Evolutionary conservation across 2,329 filamentous ascomycete species (phyloP).

Genomic region (Aspergillus sp.): DNA sequence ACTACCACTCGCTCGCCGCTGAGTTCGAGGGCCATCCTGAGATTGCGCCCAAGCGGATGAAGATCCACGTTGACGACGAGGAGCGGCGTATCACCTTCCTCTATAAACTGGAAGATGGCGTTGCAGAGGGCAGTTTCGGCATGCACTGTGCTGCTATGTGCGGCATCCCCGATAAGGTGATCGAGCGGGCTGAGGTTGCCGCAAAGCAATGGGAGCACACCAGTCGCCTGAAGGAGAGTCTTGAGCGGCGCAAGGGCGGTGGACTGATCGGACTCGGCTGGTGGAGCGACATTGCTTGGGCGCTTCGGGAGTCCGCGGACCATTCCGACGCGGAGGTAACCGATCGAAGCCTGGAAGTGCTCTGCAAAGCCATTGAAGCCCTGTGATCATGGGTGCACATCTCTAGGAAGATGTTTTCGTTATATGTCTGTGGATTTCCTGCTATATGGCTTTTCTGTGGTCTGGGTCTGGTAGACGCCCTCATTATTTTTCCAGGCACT

Average conservation of each 20-base stretch:
- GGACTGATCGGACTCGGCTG: constrained; percentile 82
- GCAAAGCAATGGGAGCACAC: constrained; percentile 95
- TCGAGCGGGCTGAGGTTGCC: constrained; percentile 82
- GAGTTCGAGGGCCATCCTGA: constrained; percentile 91
- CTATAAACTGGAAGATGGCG: constrained; percentile 89
- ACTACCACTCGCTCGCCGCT: constrained; percentile 90
- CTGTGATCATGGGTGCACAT: constrained; percentile 36
- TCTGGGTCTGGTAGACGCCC: not conserved
- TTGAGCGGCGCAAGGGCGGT: constrained; percentile 75
- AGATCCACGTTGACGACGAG: constrained; percentile 85
- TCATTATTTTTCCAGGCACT: not conserved
- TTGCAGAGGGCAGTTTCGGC: constrained; percentile 94
- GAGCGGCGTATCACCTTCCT: constrained; percentile 90
- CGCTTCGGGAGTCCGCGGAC: constrained; percentile 58
- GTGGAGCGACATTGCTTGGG: constrained; percentile 80
- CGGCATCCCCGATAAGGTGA: constrained; percentile 78
- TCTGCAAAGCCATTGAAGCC: constrained; percentile 57
- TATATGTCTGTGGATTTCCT: not conserved
- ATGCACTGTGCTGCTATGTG: constrained; percentile 99
- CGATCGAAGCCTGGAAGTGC: constrained; percentile 55
- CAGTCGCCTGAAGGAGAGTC: constrained; percentile 79
- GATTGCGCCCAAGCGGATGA: constrained; percentile 83
- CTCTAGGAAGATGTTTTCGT: not conserved
- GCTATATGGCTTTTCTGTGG: not conserved
- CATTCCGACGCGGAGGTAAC: constrained; percentile 30